Conservation (phyloP, 2,329 filamentous ascomycete species). For the Diaporthe nobilis region DNA sequence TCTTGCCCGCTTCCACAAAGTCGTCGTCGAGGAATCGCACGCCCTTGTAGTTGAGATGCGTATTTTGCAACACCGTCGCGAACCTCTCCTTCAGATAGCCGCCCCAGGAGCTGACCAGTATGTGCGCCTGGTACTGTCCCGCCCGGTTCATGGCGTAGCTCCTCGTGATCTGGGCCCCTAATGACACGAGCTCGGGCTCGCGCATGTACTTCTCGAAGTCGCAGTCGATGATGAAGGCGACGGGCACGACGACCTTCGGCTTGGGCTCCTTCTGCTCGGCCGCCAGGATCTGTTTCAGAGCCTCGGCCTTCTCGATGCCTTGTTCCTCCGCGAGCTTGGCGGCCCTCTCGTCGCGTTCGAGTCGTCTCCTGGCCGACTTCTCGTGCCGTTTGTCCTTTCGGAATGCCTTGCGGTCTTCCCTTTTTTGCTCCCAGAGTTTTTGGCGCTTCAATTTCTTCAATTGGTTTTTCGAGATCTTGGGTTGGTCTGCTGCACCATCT, state of each 20-base stretch:
- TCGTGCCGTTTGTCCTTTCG: slow-evolving; percentile 69
- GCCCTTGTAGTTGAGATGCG: slow-evolving; percentile 85
- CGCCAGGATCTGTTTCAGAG: slow-evolving; percentile 46
- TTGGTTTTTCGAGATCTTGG: slow-evolving; percentile 83
- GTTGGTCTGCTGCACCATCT: slow-evolving; percentile 20
- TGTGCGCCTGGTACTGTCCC: slow-evolving; percentile 75
- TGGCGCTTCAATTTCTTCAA: slow-evolving; percentile 82
- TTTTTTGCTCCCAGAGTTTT: slow-evolving; percentile 82
- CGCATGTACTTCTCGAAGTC: slow-evolving; percentile 92
- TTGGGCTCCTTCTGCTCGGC: slow-evolving; percentile 53
- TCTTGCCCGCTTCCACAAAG: slow-evolving; percentile 77
- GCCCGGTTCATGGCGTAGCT: slow-evolving; percentile 90
- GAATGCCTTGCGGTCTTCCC: slow-evolving; percentile 68
- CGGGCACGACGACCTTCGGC: slow-evolving; percentile 70
- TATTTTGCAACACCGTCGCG: slow-evolving; percentile 78
- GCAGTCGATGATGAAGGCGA: slow-evolving; percentile 90
- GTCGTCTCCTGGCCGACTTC: slow-evolving; percentile 62
- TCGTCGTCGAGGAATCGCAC: slow-evolving; percentile 81
- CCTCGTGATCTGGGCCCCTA: slow-evolving; percentile 86
- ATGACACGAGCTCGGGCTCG: slow-evolving; percentile 86
- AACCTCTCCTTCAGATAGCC: slow-evolving; percentile 84
- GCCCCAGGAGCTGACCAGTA: slow-evolving; percentile 84
- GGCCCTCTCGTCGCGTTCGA: slow-evolving; percentile 64
- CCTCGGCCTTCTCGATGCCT: slow-evolving; percentile 57
- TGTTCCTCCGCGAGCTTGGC: slow-evolving; percentile 56